Evolutionary conservation across 2,329 filamentous ascomycete species (phyloP).

Genomic region (Leptographium radiaticola): DNA sequence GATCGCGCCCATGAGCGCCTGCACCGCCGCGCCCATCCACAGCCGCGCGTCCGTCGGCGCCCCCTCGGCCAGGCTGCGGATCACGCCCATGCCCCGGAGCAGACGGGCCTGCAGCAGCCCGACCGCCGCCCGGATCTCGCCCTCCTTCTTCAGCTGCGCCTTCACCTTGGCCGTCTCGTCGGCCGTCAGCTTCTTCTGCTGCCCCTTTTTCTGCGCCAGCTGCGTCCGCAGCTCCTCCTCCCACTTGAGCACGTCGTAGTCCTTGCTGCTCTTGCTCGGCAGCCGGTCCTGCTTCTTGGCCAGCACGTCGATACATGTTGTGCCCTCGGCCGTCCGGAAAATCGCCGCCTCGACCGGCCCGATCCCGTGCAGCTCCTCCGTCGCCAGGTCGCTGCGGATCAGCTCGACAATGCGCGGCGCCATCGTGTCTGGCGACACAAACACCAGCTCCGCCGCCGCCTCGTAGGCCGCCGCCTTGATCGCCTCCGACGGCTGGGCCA

Average conservation of each 20-base stretch:
- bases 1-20: constrained; percentile 59
- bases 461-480: constrained; percentile 64
- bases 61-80: constrained; percentile 67
- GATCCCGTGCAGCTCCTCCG: constrained; percentile 54
- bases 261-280: constrained; percentile 81
- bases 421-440: constrained; percentile 77
- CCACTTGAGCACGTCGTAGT: constrained; percentile 95
- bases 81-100: constrained; percentile 72
- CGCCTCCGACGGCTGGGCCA: constrained; percentile 31
- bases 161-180: constrained; percentile 88
- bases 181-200: constrained; percentile 76
- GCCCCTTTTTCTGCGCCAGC: constrained; percentile 84
- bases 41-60: constrained; percentile 78
- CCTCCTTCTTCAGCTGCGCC: constrained; percentile 78
- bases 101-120: constrained; percentile 56
- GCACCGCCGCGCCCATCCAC: constrained; percentile 78
- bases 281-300: constrained; percentile 62
- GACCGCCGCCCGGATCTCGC: constrained; percentile 63
- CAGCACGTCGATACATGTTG: constrained; percentile 79
- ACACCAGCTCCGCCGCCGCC: constrained; percentile 81
- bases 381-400: constrained; percentile 60
- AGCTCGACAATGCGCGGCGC: constrained; percentile 63
- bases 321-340: constrained; percentile 79
- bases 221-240: constrained; percentile 82
- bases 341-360: constrained; percentile 87